Conservation (phyloP, 768 basidiomycete genomes). For the Mycena latifolia region DNA sequence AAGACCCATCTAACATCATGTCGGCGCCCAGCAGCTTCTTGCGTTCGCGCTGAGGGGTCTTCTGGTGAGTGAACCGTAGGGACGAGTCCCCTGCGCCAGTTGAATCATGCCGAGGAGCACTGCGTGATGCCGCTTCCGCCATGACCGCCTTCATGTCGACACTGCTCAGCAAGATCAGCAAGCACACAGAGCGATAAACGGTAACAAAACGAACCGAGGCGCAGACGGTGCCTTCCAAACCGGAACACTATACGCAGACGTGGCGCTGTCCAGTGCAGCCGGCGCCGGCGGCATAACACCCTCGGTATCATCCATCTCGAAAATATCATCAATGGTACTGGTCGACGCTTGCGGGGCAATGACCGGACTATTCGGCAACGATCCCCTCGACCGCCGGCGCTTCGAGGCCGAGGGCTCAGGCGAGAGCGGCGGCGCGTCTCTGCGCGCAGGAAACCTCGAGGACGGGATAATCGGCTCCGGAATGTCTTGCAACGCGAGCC, state of each 20-base stretch:
- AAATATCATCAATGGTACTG: constrained; percentile 72
- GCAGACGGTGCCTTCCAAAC: constrained; percentile 64
- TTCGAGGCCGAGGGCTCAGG: constrained; percentile 27
- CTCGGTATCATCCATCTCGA: constrained; percentile 87
- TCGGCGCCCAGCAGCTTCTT: constrained; percentile 23
- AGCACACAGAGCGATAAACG: constrained; percentile 21
- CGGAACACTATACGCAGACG: constrained; percentile 40
- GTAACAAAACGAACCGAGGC: constrained; percentile 59
- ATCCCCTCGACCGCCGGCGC: constrained; percentile 30
- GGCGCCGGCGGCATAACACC: constrained; percentile 39
- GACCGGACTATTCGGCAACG: constrained; percentile 37
- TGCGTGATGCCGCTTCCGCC: constrained; percentile 71
- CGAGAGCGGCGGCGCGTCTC: constrained; percentile 33
- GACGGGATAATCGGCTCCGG: constrained; percentile 65
- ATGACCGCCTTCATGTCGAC: constrained; percentile 90
- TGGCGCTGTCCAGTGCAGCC: constrained; percentile 9
- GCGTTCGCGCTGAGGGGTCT: constrained; percentile 33
- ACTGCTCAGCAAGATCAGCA: constrained; percentile 50
- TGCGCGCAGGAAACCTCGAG: constrained; percentile 36
- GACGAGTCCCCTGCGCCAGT: constrained; percentile 9
- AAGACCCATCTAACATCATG: constrained; percentile 7
- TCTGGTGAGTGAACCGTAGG: constrained; percentile 23
- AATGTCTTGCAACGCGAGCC: constrained; percentile 79
- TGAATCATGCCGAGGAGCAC: constrained; percentile 29
- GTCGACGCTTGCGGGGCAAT: constrained; percentile 39